Base-by-base conservation (phyloP, 73 alveolate species). In the Paramecium biaurelia region DNA sequence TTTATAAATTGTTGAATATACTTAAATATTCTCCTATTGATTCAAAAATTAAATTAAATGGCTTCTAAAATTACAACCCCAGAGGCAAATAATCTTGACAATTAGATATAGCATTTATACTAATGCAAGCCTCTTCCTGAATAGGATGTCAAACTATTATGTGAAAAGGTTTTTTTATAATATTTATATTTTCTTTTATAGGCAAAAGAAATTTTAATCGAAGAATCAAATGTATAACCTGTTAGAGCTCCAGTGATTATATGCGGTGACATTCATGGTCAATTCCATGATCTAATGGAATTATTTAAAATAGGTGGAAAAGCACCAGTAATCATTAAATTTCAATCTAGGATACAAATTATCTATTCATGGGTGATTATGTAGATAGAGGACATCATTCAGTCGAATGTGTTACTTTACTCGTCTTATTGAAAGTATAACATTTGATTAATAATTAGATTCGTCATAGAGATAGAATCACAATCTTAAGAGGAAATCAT, bases 231-330 rank as follows among this genome's bases (percentile, higher is more conserved):
- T 67, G 84, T 67, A 11, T 67, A 67, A 32, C 84, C 84, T 9
- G 84, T 67, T 3, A 5, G 84, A 67, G 45, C 84, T 24, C 84
- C 84, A 67, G 84, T 67, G 45, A 67, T 67, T 10, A 67, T 67
- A 12, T 95, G 98, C 56, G 99, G 99, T 14, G 98, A 96, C 85
- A 95, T 96, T 23, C 98, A 96, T 92, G 98, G 98, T 21, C 96
- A 96, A 94, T 96, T 92, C 74, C 94, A 94, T 85, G 98, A 96
- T 92, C 88, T 96, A 68, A 85, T 95, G 82, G 98, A 95, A 92
- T 76, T 96, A 74, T 96, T 96, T 86, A 85, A 95, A 53, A 92
- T 93, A 45, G 98, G 98, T 10, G 95, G 95, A 3, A 57, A 86
- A 7, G 23, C 47, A 30, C 95, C 95, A 14, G 84, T 67, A 32